Conservation (phyloP, 148 eudicot species). For the Rhododendron mucronatum region DNA sequence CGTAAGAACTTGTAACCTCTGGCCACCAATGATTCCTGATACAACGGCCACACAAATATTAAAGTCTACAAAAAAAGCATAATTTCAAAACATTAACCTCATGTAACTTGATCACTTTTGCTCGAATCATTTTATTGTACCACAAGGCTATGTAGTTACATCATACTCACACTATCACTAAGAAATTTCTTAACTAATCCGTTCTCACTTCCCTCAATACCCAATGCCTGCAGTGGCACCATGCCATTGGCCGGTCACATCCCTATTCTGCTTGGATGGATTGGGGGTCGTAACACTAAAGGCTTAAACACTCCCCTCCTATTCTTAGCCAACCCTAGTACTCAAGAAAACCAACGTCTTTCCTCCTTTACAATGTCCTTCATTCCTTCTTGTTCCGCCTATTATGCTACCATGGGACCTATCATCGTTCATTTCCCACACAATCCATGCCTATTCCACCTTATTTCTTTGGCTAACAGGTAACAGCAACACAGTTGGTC, state of each 20-base stretch:
- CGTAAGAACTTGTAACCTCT: constrained; percentile 65
- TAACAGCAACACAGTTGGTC: not conserved
- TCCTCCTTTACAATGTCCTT: not conserved
- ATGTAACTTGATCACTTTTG: not conserved
- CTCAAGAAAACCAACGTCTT: not conserved
- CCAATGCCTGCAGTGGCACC: not conserved
- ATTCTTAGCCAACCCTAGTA: not conserved
- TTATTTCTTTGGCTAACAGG: not conserved
- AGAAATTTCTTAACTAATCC: not conserved
- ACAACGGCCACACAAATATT: constrained; percentile 13
- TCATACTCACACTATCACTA: not conserved
- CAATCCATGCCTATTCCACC: not conserved
- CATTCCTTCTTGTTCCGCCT: not conserved
- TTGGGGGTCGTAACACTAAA: not conserved
- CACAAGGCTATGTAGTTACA: not conserved
- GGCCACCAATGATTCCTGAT: constrained; percentile 62
- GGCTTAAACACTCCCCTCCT: not conserved
- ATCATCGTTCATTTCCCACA: not conserved
- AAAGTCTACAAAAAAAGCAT: not conserved
- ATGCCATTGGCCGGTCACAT: not conserved
- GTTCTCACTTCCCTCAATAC: not conserved
- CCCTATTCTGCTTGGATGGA: not conserved
- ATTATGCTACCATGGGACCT: not conserved
- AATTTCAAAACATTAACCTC: not conserved
- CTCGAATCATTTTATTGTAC: not conserved